These are phyloP conservation scores for Triticum monococcum DNA, from an alignment of 176 grass and related monocot genomes.

Conservation along the genomic window DNA sequence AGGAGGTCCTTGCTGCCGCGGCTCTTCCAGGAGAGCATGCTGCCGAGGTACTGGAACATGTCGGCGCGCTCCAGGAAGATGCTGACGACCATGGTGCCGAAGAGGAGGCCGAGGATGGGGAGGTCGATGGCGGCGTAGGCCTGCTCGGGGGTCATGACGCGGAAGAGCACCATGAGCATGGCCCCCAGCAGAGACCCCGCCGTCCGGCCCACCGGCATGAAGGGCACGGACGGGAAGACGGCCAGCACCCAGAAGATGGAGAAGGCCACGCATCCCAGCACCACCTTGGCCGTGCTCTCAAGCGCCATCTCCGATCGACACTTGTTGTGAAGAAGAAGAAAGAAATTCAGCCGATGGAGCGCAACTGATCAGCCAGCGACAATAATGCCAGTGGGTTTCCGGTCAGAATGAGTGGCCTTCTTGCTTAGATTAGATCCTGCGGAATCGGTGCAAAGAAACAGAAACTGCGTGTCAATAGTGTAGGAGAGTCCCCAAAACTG, in stretches of 20 bases:
- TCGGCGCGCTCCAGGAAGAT: slow-evolving; percentile 94
- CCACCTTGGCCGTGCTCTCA: slow-evolving; percentile 66
- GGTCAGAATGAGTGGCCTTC: too few species aligned
- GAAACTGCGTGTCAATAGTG: not conserved
- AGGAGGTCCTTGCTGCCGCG: slow-evolving; percentile 84
- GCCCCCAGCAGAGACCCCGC: slow-evolving; percentile 86
- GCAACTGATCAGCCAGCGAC: not conserved
- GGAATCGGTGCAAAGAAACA: slow-evolving; percentile 24
- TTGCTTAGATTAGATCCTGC: slow-evolving; percentile 33
- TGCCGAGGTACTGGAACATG: slow-evolving; percentile 90
- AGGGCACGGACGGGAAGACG: slow-evolving; percentile 90
- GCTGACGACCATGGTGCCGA: slow-evolving; percentile 93
- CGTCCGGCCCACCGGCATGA: slow-evolving; percentile 88
- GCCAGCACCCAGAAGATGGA: slow-evolving; percentile 90
- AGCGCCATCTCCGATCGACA: slow-evolving; percentile 43
- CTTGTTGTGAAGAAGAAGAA: not conserved
- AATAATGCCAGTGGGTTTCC: not conserved
- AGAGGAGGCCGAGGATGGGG: slow-evolving; percentile 92
- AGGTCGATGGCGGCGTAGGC: slow-evolving; percentile 88
- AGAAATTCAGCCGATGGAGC: not conserved
- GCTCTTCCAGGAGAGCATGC: slow-evolving; percentile 80
- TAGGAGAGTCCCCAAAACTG: too few species aligned
- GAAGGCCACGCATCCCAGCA: slow-evolving; percentile 85
- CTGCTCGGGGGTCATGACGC: slow-evolving; percentile 65
- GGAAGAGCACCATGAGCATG: slow-evolving; percentile 94